These are phyloP conservation scores for Erodium trifolium DNA, from an alignment of 441 rosid species.

Conservation along the genomic window DNA sequence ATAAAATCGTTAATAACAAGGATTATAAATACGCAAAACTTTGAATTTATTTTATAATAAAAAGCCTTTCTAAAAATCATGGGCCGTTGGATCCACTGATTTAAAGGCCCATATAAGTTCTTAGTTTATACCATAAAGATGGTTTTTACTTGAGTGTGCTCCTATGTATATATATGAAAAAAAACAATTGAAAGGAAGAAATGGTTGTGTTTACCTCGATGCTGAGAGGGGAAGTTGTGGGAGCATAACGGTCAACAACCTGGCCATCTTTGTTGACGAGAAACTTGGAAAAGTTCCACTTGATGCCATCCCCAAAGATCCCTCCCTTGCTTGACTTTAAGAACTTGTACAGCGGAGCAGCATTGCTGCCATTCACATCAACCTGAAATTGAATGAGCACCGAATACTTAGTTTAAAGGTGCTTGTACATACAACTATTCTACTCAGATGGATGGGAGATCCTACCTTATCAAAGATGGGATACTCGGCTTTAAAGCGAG, in stretches of 20 bases:
- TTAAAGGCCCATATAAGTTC: too few species aligned
- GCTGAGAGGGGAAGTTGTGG: slow-evolving; percentile 63
- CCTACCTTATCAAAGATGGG: slow-evolving; percentile 62
- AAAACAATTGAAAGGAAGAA: neutral
- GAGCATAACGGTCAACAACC: slow-evolving; percentile 59
- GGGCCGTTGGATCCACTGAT: too few species aligned
- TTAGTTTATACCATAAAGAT: too few species aligned
- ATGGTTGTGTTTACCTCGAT: slow-evolving; percentile 40
- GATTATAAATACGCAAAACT: too few species aligned
- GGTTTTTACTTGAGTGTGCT: too few species aligned
- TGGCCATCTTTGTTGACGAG: slow-evolving; percentile 54
- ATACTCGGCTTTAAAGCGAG: slow-evolving; percentile 71
- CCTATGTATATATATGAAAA: too few species aligned
- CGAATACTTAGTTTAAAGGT: neutral
- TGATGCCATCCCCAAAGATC: slow-evolving; percentile 45
- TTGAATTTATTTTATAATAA: too few species aligned
- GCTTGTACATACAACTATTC: neutral
- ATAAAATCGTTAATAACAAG: too few species aligned
- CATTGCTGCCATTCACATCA: slow-evolving; percentile 51
- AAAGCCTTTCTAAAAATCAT: too few species aligned
- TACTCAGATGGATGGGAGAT: neutral
- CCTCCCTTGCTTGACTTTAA: slow-evolving; percentile 60
- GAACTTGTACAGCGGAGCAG: slow-evolving; percentile 59
- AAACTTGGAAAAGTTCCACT: slow-evolving; percentile 74
- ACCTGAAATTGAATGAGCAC: slow-evolving; percentile 28